phyloP scores from a whole-genome alignment of 257 asterid genomes.

The Plantago elongata region DNA sequence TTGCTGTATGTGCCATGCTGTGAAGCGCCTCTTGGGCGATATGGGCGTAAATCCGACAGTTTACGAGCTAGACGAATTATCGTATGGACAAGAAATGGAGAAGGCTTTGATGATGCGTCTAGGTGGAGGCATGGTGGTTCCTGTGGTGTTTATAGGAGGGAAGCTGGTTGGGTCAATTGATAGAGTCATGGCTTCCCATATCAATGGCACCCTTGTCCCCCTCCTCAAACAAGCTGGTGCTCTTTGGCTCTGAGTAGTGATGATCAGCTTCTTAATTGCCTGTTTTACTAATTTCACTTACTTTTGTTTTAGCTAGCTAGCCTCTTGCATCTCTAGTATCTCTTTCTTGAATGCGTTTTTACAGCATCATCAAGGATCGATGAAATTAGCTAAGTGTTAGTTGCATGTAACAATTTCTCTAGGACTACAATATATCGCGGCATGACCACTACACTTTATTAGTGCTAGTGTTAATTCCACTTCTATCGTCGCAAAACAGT shows the following conservation, averaged over 20 bases:
- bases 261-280: no score
- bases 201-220: conserved; percentile 12
- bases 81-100: conserved; percentile 12
- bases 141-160: conserved; percentile 15
- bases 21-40: conserved; percentile 11
- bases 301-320: no score
- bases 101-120: conserved; percentile 1
- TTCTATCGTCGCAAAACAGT: no score
- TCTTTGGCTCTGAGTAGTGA: conserved; percentile 11
- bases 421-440: no score
- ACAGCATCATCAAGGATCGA: no score
- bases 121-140: background rate
- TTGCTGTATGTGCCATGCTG: conserved; percentile 23
- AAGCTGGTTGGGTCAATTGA: conserved; percentile 13
- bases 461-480: no score
- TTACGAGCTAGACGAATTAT: conserved; percentile 17
- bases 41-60: conserved; percentile 18
- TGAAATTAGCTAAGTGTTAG: no score
- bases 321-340: no score
- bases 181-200: conserved; percentile 7
- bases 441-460: no score
- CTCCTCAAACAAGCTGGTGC: conserved; percentile 20
- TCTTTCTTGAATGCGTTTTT: no score
- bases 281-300: no score
- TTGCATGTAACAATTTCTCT: no score